Percentiles rank a stretch among this genome's conserved stretches.
These are phyloP conservation scores for Aspergillus sp. DNA, from an alignment of 2,329 filamentous ascomycete genomes.

Conservation along the genomic window DNA sequence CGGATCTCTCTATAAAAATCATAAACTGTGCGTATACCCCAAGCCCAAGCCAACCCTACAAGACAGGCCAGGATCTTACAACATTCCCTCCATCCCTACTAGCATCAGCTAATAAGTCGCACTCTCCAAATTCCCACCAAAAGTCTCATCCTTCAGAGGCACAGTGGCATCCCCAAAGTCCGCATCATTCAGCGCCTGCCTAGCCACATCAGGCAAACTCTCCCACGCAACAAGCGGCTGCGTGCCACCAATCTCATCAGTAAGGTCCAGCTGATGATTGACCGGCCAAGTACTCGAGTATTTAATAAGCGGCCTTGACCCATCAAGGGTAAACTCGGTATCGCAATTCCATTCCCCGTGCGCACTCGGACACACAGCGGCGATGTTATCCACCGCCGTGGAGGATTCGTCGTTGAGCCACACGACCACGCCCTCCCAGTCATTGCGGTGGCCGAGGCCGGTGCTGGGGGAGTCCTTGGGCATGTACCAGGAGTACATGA, in stretches of 20 bases:
- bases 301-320: slow-evolving; percentile 46
- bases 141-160: slow-evolving; percentile 50
- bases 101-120: no score
- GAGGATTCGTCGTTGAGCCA: slow-evolving; percentile 47
- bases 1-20: no score
- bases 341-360: slow-evolving; percentile 52
- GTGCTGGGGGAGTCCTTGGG: slow-evolving; percentile 49
- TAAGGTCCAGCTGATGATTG: slow-evolving; percentile 48
- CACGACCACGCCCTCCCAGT: slow-evolving; percentile 58
- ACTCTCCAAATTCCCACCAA: slow-evolving; percentile 44
- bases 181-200: slow-evolving; percentile 45
- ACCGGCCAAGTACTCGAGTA: slow-evolving; percentile 53
- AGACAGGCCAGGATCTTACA: no score
- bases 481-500: slow-evolving; percentile 57
- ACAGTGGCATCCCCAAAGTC: slow-evolving; percentile 51
- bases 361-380: slow-evolving; percentile 54
- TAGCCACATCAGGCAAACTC: slow-evolving; percentile 46
- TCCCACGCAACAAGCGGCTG: slow-evolving; percentile 54
- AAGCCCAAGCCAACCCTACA: no score
- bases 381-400: slow-evolving; percentile 40
- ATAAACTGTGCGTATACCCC: no score
- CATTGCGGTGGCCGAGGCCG: slow-evolving; percentile 54
- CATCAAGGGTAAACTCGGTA: slow-evolving; percentile 40
- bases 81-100: no score
- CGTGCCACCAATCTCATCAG: slow-evolving; percentile 40